Conservation (phyloP, 257 asterid genomes). For the Paulownia fortunei region DNA sequence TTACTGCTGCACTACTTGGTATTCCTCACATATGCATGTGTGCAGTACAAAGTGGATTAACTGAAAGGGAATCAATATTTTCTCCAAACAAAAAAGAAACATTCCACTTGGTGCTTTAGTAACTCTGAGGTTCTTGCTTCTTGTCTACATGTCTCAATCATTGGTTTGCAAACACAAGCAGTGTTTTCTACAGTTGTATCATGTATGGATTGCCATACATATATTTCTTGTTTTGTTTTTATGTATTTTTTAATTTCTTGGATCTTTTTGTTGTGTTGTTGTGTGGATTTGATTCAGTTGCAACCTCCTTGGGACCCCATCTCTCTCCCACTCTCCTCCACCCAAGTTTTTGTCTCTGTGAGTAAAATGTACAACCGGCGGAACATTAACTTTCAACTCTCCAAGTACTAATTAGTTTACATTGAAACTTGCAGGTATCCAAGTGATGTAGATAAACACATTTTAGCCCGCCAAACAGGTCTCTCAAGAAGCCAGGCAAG, state of each 20-base stretch:
- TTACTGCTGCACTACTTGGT: no score
- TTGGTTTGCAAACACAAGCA: slow-evolving; percentile 34
- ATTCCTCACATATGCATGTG: no score
- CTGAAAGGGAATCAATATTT: slow-evolving; percentile 29
- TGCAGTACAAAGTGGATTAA: slow-evolving; percentile 23
- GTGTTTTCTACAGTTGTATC: slow-evolving; percentile 31
- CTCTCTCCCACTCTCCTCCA: slow-evolving; percentile 3
- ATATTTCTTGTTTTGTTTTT: slow-evolving; percentile 16
- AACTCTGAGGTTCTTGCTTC: slow-evolving; percentile 29
- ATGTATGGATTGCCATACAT: slow-evolving; percentile 10
- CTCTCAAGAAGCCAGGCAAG: slow-evolving; percentile 98
- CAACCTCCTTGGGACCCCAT: slow-evolving; percentile 47
- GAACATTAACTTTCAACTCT: background rate
- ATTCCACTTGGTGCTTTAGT: slow-evolving; percentile 32
- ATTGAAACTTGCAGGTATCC: slow-evolving; percentile 83
- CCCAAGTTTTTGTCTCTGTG: background rate
- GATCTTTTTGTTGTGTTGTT: slow-evolving; percentile 26
- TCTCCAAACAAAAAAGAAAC: background rate
- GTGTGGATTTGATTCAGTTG: slow-evolving; percentile 45
- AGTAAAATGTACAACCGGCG: slow-evolving; percentile 21
- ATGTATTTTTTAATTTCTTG: slow-evolving; percentile 11
- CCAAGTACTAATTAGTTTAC: background rate
- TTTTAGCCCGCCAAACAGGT: slow-evolving; percentile 96
- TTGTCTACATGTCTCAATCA: slow-evolving; percentile 54
- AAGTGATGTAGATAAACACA: slow-evolving; percentile 97